phyloP scores from a whole-genome alignment of 2,329 filamentous ascomycete species.

The Arthrobotrys musiformis region DNA sequence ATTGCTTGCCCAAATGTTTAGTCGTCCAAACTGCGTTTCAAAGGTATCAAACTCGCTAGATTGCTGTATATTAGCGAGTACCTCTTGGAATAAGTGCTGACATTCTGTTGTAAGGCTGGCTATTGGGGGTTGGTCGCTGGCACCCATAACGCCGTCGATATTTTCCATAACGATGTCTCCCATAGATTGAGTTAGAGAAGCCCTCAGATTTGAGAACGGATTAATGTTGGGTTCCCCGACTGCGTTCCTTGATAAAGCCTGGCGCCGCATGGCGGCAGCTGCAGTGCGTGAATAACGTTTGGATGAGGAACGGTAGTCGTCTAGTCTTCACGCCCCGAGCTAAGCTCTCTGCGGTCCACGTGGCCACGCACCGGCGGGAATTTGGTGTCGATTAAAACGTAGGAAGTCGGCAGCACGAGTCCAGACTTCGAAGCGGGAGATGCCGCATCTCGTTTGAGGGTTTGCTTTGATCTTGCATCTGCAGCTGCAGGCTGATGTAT shows the following conservation, averaged over 20 bases:
- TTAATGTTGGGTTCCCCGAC: neutral
- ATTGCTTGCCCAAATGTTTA: constrained; percentile 27
- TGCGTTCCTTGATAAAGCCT: neutral
- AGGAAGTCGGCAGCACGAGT: too few species aligned
- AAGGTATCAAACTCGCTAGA: neutral
- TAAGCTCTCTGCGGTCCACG: too few species aligned
- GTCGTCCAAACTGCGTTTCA: constrained; percentile 16
- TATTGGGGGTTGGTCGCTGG: neutral
- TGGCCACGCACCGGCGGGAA: too few species aligned
- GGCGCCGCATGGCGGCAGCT: neutral
- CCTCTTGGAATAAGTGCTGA: constrained; percentile 1
- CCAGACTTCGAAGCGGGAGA: too few species aligned
- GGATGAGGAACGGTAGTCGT: too few species aligned
- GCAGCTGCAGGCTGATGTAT: neutral
- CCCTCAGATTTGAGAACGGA: neutral
- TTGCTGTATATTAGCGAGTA: neutral
- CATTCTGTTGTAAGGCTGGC: neutral
- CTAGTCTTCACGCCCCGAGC: too few species aligned
- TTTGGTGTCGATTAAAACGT: too few species aligned
- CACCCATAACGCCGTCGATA: neutral
- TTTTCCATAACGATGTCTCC: neutral
- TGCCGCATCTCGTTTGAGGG: neutral
- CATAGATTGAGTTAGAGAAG: neutral
- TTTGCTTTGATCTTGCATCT: neutral
- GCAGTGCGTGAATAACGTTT: too few species aligned